These are phyloP conservation scores for Astragalus membranaceus DNA, from an alignment of 306 rosid species.

Conservation along the genomic window DNA sequence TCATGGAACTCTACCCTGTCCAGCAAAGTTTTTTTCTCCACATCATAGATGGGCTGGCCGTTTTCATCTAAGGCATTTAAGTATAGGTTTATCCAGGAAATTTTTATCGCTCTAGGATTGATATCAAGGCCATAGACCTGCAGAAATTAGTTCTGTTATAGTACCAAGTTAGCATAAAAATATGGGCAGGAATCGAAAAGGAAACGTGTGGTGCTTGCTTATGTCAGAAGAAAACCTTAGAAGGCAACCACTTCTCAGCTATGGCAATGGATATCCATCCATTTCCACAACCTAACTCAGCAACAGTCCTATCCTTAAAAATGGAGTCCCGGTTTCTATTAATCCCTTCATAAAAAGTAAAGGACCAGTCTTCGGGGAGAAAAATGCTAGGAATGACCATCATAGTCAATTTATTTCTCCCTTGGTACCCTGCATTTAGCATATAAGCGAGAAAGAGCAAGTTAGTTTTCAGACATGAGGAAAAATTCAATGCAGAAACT, in stretches of 20 bases:
- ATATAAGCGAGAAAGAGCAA: neutral
- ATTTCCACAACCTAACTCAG: slow-evolving; percentile 98
- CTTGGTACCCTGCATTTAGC: slow-evolving; percentile 54
- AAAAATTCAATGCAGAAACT: neutral
- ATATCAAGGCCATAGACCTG: slow-evolving; percentile 96
- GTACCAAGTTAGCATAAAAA: neutral
- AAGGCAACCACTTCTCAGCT: slow-evolving; percentile 92
- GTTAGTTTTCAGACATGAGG: neutral
- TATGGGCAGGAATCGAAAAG: neutral
- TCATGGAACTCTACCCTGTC: slow-evolving; percentile 95
- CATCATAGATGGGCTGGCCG: slow-evolving; percentile 71
- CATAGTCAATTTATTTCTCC: slow-evolving; percentile 76
- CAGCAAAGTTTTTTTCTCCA: slow-evolving; percentile 72
- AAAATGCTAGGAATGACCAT: slow-evolving; percentile 98
- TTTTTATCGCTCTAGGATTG: slow-evolving; percentile 84
- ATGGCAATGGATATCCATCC: slow-evolving; percentile 99
- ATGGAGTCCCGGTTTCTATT: slow-evolving; percentile 79
- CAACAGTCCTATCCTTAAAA: slow-evolving; percentile 70
- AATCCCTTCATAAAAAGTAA: slow-evolving; percentile 86
- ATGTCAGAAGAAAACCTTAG: slow-evolving; percentile 47
- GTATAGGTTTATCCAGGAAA: slow-evolving; percentile 89
- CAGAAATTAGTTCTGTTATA: neutral
- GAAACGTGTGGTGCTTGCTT: neutral
- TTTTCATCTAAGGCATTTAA: slow-evolving; percentile 79
- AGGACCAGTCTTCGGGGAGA: slow-evolving; percentile 96